Base-by-base conservation (phyloP, 108 stramenopile species). In the Ochromonas danica region DNA sequence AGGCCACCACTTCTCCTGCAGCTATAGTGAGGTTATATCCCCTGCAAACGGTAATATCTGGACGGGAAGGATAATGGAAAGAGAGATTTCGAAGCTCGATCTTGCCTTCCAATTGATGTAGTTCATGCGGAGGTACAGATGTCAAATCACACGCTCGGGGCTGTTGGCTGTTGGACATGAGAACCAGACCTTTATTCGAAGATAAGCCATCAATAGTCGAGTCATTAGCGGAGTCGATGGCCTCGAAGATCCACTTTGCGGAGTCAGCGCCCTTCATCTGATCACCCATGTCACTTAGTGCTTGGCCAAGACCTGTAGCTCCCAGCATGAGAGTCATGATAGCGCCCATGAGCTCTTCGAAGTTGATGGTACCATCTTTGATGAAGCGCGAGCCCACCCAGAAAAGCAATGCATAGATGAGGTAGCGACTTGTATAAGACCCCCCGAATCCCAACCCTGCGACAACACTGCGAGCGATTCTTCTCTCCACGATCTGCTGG, bases 41-140 rank as follows among this genome's bases (percentile, higher is more conserved):
- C n/a, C n/a, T n/a, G n/a, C n/a, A n/a, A n/a, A n/a, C n/a, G n/a
- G n/a, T n/a, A 40, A 43, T 67, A 72, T 88, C 87, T 1, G 85
- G 84, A 14, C 89, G 89, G 0, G 88, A 79, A 0, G 89, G 89
- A 42, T 90, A 90, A 2, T 79, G 27, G 67, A 90, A 90, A 38
- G 77, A 42, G 1, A 90, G 85, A 61, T 86, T 79, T 27, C 61
- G 33, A 27, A 89, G 85, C 0, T 57, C 81, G 1, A 89, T 67
- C 22, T 6, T 51, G n/a, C n/a, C n/a, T n/a, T n/a, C n/a, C n/a
- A n/a, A n/a, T n/a, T n/a, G n/a, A n/a, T n/a, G n/a, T n/a, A n/a
- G n/a, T n/a, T n/a, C n/a, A n/a, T n/a, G n/a, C n/a, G n/a, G n/a
- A n/a, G n/a, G n/a, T n/a, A n/a, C n/a, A n/a, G n/a, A n/a, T n/a